Percentiles rank a stretch among this genome's conserved stretches.
phyloP scores from a whole-genome alignment of 306 rosid species.

The Gillenia trifoliata region DNA sequence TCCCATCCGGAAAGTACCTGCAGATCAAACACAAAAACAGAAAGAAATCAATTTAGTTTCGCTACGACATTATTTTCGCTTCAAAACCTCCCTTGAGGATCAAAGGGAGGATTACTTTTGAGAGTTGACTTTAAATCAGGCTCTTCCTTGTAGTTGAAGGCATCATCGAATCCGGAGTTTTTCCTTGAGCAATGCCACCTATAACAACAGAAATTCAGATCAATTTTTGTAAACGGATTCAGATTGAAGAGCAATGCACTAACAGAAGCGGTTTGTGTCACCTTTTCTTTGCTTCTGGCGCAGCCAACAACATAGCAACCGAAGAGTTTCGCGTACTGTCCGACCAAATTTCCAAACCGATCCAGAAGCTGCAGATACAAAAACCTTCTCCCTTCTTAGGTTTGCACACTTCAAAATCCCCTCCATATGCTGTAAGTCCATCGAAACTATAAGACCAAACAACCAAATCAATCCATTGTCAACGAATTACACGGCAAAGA shows the following conservation, averaged over 20 bases:
- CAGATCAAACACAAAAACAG: not conserved
- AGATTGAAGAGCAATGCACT: too few species aligned
- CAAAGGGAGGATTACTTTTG: conserved; percentile 27
- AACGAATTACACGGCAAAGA: too few species aligned
- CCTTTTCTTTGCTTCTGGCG: conserved; percentile 64
- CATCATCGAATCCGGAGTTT: conserved; percentile 73
- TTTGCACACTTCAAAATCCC: conserved; percentile 59
- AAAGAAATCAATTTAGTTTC: not conserved
- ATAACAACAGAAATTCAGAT: not conserved
- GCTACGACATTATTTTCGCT: too few species aligned
- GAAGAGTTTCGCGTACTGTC: conserved; percentile 60
- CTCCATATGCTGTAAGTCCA: conserved; percentile 72
- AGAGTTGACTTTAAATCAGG: conserved; percentile 51
- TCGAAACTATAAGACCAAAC: conserved; percentile 28
- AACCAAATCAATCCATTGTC: not conserved
- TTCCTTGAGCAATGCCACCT: conserved; percentile 60
- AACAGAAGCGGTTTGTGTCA: not conserved
- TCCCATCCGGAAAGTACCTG: conserved; percentile 67
- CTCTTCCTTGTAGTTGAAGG: conserved; percentile 80
- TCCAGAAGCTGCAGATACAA: conserved; percentile 74
- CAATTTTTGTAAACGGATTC: not conserved
- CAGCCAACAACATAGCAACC: conserved; percentile 85
- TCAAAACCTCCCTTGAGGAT: not conserved
- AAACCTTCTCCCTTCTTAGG: conserved; percentile 63
- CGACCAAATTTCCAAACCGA: conserved; percentile 65